phyloP scores from a whole-genome alignment of 805 yeast species.

The Candida pseudoglaebosa region DNA sequence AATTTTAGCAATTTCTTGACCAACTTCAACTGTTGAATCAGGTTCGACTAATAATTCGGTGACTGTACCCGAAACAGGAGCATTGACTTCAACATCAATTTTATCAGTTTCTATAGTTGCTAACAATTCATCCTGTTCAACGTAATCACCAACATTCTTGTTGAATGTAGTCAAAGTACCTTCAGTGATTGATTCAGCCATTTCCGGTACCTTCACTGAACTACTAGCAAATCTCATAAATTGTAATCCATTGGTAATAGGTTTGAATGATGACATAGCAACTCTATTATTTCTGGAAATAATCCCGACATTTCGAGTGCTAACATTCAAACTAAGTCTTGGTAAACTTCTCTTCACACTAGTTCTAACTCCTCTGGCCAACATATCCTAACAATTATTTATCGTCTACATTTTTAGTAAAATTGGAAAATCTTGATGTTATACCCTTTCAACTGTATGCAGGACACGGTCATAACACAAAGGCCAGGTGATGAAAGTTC shows the following conservation, averaged over 20 bases:
- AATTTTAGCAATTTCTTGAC: constrained; percentile 84
- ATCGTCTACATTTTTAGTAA: background rate
- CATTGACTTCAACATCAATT: constrained; percentile 94
- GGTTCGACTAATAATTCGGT: constrained; percentile 76
- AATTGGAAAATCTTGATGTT: background rate
- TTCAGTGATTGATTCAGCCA: constrained; percentile 98
- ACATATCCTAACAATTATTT: constrained; percentile 18
- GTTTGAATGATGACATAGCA: constrained; percentile 4
- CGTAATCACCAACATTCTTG: constrained; percentile 83
- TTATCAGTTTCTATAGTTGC: constrained; percentile 98
- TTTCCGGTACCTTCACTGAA: constrained; percentile 86
- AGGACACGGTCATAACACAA: too few relatives aligned
- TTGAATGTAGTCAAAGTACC: constrained; percentile 75
- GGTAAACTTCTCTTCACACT: constrained; percentile 20
- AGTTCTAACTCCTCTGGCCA: constrained; percentile 30
- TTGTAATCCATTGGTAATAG: constrained; percentile 12
- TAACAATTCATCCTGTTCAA: constrained; percentile 79
- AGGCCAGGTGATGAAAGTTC: too few relatives aligned
- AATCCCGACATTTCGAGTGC: constrained; percentile 4
- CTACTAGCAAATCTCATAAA: constrained; percentile 38
- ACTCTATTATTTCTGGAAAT: constrained; percentile 5
- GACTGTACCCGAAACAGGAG: constrained; percentile 89
- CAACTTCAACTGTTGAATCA: constrained; percentile 94
- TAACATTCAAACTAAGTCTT: background rate
- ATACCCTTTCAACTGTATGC: background rate